These are phyloP conservation scores for Globisporangium canariense DNA, from an alignment of 352 stramenopile species.

Conservation along the genomic window DNA sequence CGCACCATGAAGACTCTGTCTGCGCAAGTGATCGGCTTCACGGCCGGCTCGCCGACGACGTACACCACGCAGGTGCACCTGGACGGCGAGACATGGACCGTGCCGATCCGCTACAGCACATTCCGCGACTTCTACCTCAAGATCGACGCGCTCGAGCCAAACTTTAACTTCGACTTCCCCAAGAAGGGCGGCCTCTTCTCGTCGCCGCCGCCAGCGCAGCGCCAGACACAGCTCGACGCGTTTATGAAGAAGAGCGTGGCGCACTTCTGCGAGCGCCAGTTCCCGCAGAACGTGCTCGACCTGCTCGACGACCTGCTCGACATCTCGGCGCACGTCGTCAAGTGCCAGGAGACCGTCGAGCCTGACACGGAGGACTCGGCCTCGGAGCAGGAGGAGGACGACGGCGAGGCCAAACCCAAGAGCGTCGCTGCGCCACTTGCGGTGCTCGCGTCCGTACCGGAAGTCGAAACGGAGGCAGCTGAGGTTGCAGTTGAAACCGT, in stretches of 20 bases:
- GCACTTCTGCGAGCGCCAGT: slow-evolving; percentile 43
- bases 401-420: slow-evolving; percentile 4
- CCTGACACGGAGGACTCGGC: slow-evolving; percentile 14
- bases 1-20: slow-evolving; percentile 26
- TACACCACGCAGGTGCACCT: slow-evolving; percentile 53
- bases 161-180: slow-evolving; percentile 60
- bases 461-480: neutral
- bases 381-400: slow-evolving; percentile 17
- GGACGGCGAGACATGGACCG: slow-evolving; percentile 35
- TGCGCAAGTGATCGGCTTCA: slow-evolving; percentile 42
- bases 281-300: slow-evolving; percentile 34
- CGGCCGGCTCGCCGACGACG: slow-evolving; percentile 32
- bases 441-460: neutral
- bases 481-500: slow-evolving; percentile 4
- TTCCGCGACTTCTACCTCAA: slow-evolving; percentile 59
- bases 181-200: slow-evolving; percentile 64
- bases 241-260: slow-evolving; percentile 55
- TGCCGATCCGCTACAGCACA: slow-evolving; percentile 60
- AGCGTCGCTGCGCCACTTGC: neutral
- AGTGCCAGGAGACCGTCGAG: slow-evolving; percentile 13
- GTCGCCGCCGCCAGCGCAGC: slow-evolving; percentile 47
- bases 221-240: slow-evolving; percentile 57
- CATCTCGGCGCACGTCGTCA: slow-evolving; percentile 35
- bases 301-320: slow-evolving; percentile 59
- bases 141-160: slow-evolving; percentile 39